Base-by-base conservation (phyloP, 176 grass and related monocot species). In the Aegilops bicornis region DNA sequence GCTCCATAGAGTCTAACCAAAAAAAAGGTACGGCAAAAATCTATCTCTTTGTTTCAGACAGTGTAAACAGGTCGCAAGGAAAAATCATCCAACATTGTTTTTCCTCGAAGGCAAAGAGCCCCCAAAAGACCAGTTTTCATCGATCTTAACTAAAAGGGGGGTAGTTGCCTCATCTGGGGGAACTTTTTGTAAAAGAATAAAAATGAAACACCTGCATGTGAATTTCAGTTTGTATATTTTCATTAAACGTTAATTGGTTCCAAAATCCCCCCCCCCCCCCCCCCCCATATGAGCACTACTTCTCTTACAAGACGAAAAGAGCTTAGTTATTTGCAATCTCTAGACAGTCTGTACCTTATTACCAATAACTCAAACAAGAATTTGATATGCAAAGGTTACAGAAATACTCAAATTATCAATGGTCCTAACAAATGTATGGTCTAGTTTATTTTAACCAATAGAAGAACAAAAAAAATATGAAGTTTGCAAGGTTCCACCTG, bases 261-360 rank as follows among this genome's bases (percentile, higher is more conserved):
- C 90, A 80, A 88, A 94, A 83, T 85, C n/a, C n/a, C n/a, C n/a
- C n/a, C n/a, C n/a, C n/a, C n/a, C n/a, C n/a, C n/a, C n/a, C 73
- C 73, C 20, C 67, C 67, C 84, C 47, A 85, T 82, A 72, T 78
- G 81, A 77, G 22, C 6, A 10, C 58, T 78, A 48, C 61, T 89
- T 64, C 79, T 91, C 77, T 96, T 99, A 47, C 79, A 90, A 10
- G 94, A 96, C 69, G 92, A 93, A 81, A 96, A 99, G 40, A 99
- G 82, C 89, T 94, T 99, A 79, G 94, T 92, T 76, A 96, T 40
- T 90, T 69, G 92, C 94, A 90, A 99, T 93, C 86, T 99, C 97
- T 76, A 90, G 92, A 82, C 97, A 89, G 87, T 96, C 91, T 77
- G 35, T 60, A 74, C 94, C 94, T 94, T 96, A 78, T 86, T 65